Evolutionary conservation across 2,329 filamentous ascomycete genomes (phyloP).

Genomic region (Aspergillus aculeatinus): DNA sequence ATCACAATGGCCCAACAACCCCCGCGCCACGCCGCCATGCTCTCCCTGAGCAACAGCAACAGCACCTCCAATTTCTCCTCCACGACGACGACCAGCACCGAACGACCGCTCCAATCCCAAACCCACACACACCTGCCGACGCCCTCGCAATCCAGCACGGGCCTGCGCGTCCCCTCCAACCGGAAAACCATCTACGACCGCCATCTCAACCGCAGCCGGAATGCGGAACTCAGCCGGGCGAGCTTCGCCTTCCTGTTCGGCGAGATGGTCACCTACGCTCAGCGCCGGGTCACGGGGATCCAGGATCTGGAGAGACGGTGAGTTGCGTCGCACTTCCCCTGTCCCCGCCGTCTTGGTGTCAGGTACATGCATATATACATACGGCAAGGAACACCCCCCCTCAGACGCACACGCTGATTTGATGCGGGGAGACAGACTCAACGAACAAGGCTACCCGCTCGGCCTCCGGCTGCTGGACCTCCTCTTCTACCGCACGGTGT

Average conservation of each 20-base stretch:
- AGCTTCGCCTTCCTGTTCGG: slow-evolving; percentile 95
- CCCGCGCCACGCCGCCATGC: slow-evolving; percentile 32
- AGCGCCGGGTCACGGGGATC: slow-evolving; percentile 84
- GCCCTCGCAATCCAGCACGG: slow-evolving; percentile 45
- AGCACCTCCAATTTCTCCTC: slow-evolving; percentile 21
- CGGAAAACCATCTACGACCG: slow-evolving; percentile 98
- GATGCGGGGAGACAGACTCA: slow-evolving; percentile 59
- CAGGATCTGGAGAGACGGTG: slow-evolving; percentile 90
- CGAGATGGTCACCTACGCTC: slow-evolving; percentile 95
- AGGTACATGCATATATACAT: too few species aligned
- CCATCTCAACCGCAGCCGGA: slow-evolving; percentile 84
- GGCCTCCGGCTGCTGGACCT: slow-evolving; percentile 94
- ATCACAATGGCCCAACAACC: slow-evolving; percentile 31
- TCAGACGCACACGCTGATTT: too few species aligned
- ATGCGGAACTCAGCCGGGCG: slow-evolving; percentile 83
- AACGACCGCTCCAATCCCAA: slow-evolving; percentile 17
- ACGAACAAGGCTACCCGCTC: slow-evolving; percentile 87
- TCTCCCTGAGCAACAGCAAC: slow-evolving; percentile 35
- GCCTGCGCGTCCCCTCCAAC: slow-evolving; percentile 83
- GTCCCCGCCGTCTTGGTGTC: too few species aligned
- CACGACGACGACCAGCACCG: slow-evolving; percentile 20
- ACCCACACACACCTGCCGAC: slow-evolving; percentile 47
- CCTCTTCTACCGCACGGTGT: slow-evolving; percentile 80
- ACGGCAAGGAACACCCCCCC: too few species aligned
- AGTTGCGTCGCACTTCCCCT: slow-evolving; percentile 45